Conservation (phyloP, 2,329 filamentous ascomycete species). For the Pseudogymnoascus sp. region DNA sequence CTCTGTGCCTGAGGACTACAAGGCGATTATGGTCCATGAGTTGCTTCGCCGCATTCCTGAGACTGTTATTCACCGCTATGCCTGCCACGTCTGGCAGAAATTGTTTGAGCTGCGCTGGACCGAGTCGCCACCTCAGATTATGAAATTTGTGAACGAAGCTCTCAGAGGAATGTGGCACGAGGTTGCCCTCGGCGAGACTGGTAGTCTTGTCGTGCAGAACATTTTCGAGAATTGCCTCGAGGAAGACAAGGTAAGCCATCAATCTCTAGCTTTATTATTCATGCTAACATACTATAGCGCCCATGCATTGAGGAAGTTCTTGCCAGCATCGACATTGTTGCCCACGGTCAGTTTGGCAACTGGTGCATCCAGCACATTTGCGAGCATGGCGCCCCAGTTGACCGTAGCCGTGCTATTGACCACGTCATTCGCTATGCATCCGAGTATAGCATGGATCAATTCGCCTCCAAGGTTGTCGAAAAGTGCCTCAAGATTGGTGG, state of each 20-base stretch:
- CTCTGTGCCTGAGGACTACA: conserved; percentile 94
- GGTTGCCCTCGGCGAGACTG: conserved; percentile 92
- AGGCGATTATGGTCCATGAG: conserved; percentile 98
- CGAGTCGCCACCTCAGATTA: conserved; percentile 90
- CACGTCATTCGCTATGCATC: conserved; percentile 90
- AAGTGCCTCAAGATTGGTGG: conserved; percentile 98
- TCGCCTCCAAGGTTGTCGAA: conserved; percentile 97
- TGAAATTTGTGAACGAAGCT: conserved; percentile 96
- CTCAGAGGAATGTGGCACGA: conserved; percentile 98
- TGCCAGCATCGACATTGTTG: conserved; percentile 88
- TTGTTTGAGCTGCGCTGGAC: conserved; percentile 96
- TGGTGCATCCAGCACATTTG: conserved; percentile 99
- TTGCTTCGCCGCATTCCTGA: conserved; percentile 90
- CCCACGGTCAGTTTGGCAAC: conserved; percentile 96
- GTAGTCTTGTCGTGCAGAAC: conserved; percentile 96
- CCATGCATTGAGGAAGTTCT: conserved; percentile 96
- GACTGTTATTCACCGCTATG: conserved; percentile 96
- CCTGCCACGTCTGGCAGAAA: conserved; percentile 99
- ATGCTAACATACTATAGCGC: conserved; percentile 49
- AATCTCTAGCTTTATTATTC: not conserved
- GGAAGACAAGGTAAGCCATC: conserved; percentile 76
- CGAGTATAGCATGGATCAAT: conserved; percentile 98
- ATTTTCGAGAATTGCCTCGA: conserved; percentile 99
- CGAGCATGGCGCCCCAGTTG: conserved; percentile 84
- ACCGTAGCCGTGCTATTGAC: conserved; percentile 88